Percentiles rank a stretch among this genome's conserved stretches.
Conservation (phyloP, 495 filamentous ascomycete species). For the Xylaria castorea region DNA sequence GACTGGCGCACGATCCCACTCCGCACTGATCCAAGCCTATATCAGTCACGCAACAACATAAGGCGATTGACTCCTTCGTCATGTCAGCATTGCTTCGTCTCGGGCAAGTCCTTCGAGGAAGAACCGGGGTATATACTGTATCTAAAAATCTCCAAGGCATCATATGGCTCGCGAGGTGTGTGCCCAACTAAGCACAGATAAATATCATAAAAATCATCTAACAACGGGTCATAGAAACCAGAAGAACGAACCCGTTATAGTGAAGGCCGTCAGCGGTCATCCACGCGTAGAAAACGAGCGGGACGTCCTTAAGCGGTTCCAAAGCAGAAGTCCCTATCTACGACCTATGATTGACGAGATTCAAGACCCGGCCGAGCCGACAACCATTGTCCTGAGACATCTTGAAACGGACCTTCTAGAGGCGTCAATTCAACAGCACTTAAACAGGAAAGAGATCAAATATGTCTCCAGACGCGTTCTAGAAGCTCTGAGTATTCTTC, state of each 20-base stretch:
- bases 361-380: background rate
- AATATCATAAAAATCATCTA: background rate
- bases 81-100: background rate
- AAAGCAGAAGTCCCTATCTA: background rate
- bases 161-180: background rate
- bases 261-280: background rate
- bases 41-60: background rate
- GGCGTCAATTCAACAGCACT: background rate
- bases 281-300: constrained; percentile 7
- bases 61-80: background rate
- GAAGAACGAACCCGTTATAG: background rate
- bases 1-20: no score
- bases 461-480: background rate
- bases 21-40: background rate
- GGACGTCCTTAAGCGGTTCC: constrained; percentile 7
- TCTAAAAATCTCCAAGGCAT: background rate
- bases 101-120: constrained; percentile 2
- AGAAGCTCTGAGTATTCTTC: background rate
- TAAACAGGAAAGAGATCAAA: background rate
- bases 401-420: background rate
- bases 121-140: background rate
- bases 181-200: no score
- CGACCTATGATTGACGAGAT: background rate
- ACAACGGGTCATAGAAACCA: background rate
- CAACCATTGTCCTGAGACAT: background rate